Conservation (phyloP, 768 basidiomycete genomes). For the Termitomyces sp. region DNA sequence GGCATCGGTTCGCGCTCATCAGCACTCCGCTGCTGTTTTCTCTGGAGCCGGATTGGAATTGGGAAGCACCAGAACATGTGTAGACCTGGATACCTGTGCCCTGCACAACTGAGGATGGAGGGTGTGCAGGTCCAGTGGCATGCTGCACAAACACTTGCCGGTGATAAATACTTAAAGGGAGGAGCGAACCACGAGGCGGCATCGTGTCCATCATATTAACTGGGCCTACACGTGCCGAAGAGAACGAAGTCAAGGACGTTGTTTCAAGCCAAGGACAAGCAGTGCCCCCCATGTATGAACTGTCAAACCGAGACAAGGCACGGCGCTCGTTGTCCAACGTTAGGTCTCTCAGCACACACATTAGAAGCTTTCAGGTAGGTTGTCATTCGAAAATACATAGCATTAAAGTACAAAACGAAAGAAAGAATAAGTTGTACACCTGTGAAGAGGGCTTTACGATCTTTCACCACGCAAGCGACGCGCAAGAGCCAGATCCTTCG, state of each 20-base stretch:
- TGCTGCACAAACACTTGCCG: constrained; percentile 12
- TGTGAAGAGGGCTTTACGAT: constrained; percentile 5
- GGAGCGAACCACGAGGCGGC: constrained; percentile 29
- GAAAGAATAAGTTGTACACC: constrained; percentile 6
- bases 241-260: constrained; percentile 9
- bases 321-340: not conserved
- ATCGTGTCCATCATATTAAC: constrained; percentile 28
- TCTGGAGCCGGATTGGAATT: constrained; percentile 12
- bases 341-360: not conserved
- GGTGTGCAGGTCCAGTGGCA: constrained; percentile 12
- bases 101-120: constrained; percentile 8
- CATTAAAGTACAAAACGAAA: not conserved
- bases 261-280: constrained; percentile 5
- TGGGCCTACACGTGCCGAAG: constrained; percentile 23
- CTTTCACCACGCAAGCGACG: constrained; percentile 18
- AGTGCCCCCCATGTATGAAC: not conserved
- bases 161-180: constrained; percentile 17
- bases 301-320: not conserved
- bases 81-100: not conserved
- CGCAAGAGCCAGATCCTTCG: constrained; percentile 17
- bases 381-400: constrained; percentile 9
- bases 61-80: constrained; percentile 26
- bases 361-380: not conserved
- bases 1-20: not conserved
- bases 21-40: not conserved